Percentiles rank a stretch among this genome's conserved stretches.
These are phyloP conservation scores for Sonneratia caseolaris DNA, from an alignment of 345 rosid species.

Conservation along the genomic window DNA sequence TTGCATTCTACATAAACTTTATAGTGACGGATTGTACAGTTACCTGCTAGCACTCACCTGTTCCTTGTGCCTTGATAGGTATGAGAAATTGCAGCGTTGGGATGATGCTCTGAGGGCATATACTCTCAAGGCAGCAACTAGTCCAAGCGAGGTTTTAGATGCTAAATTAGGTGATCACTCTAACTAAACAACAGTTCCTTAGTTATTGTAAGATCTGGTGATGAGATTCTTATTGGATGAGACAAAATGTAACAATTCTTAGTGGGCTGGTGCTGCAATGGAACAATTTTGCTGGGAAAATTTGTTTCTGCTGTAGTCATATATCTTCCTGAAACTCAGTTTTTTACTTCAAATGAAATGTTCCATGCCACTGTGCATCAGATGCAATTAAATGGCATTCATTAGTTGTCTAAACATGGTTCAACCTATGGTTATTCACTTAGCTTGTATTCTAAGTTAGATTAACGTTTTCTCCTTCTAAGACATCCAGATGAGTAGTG, in stretches of 20 bases:
- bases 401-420: neutral
- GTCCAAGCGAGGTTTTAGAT: constrained; percentile 67
- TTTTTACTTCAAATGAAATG: neutral
- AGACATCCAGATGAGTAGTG: neutral
- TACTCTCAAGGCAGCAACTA: constrained; percentile 69
- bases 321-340: neutral
- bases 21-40: neutral
- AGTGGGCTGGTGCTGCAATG: neutral
- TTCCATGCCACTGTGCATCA: neutral
- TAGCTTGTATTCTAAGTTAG: neutral
- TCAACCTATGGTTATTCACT: neutral
- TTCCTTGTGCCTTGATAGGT: constrained; percentile 39
- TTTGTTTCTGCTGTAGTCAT: neutral
- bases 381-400: neutral
- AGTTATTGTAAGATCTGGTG: neutral
- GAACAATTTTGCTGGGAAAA: neutral
- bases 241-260: neutral
- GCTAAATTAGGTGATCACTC: constrained; percentile 63
- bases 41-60: neutral
- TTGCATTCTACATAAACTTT: neutral
- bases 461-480: neutral
- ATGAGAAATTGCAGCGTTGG: constrained; percentile 98
- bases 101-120: constrained; percentile 98
- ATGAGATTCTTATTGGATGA: neutral
- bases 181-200: neutral